These are phyloP conservation scores for Lophiostoma macrostomum DNA, from an alignment of 495 filamentous ascomycete genomes.

Conservation along the genomic window DNA sequence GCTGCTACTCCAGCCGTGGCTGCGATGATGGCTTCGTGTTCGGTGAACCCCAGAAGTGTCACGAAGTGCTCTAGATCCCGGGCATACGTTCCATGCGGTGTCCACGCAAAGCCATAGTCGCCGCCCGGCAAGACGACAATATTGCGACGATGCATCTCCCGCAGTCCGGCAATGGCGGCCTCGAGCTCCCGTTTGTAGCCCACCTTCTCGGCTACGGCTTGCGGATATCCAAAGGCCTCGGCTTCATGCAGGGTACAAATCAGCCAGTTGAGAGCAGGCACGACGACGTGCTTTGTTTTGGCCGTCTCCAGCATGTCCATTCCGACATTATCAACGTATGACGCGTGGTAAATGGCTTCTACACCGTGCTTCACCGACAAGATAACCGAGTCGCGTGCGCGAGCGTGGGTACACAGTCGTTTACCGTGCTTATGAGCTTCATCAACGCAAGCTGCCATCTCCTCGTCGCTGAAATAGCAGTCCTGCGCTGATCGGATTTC, in stretches of 20 bases:
- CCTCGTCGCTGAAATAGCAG: slow-evolving; percentile 49
- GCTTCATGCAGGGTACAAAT: slow-evolving; percentile 46
- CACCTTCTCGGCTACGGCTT: slow-evolving; percentile 46
- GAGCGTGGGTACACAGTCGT: slow-evolving; percentile 43
- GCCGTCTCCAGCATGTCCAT: slow-evolving; percentile 50
- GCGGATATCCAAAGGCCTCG: slow-evolving; percentile 47
- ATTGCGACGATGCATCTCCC: slow-evolving; percentile 50
- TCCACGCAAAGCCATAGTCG: slow-evolving; percentile 56
- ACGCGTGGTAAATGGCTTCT: slow-evolving; percentile 55
- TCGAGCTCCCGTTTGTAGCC: slow-evolving; percentile 49
- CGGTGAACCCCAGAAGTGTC: slow-evolving; percentile 51
- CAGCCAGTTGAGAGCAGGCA: slow-evolving; percentile 50
- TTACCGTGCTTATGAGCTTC: slow-evolving; percentile 48
- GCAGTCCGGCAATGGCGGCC: slow-evolving; percentile 42
- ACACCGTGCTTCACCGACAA: slow-evolving; percentile 49
- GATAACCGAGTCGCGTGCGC: slow-evolving; percentile 49
- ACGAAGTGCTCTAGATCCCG: slow-evolving; percentile 52
- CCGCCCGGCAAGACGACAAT: slow-evolving; percentile 51
- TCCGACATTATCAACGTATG: slow-evolving; percentile 48
- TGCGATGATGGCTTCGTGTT: slow-evolving; percentile 49
- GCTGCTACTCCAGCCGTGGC: slow-evolving; percentile 50
- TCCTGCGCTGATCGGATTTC: slow-evolving; percentile 47
- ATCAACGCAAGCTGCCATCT: slow-evolving; percentile 52
- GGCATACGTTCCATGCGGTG: slow-evolving; percentile 52
- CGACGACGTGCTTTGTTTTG: slow-evolving; percentile 48